Base-by-base conservation (phyloP, 169 alveolate genomes). In the Plasmodium fragile region DNA sequence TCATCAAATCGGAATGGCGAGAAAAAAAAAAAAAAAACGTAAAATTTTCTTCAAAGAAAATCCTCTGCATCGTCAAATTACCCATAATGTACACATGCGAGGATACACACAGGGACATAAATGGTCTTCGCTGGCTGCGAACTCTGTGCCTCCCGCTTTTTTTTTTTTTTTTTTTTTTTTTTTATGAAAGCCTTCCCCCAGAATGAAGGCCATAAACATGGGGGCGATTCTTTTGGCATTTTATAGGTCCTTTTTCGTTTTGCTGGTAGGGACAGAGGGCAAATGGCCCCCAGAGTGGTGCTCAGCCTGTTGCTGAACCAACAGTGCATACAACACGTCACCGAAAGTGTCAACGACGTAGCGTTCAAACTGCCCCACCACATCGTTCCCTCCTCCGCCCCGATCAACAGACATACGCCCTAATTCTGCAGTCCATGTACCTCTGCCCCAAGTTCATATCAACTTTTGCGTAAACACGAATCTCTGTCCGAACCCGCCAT, bases 381-480 rank as follows among this genome's bases (percentile, higher is more conserved):
- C 59, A 49, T 49, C 59, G 22, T 49, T 49, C 59, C 22, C 59
- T 13, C 22, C 59, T 13, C 52, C 28, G 22, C 45, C 73, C 36
- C 13, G 45, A 45, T 72, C 43, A 49, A 72, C 93, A 87, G 93
- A 59, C 69, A 22, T 59, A 78, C 49, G 81, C 22, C 49, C 36
- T 87, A 87, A 52, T 75, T 59, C 45, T 87, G 65, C 93, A 87
- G 53, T 39, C 81, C 70, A 87, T 22, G 18, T 87, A 87, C 53
- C 49, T 87, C 22, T 87, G 79, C 71, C 34, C 70, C 87, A 87
- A 87, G 52, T 78, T 55, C 70, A 71, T 53, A 39, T 77, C 70
- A 78, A 34, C 93, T 69, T 87, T 87, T 78, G 13, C 85, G 93
- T 87, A 87, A 87, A 77, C 75, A 65, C 36, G 36, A 25, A 65